Percentiles rank a stretch among this genome's conserved stretches.
These are phyloP conservation scores for Buxus sempervirens DNA, from an alignment of 164 flowering plant genomes.

Conservation along the genomic window DNA sequence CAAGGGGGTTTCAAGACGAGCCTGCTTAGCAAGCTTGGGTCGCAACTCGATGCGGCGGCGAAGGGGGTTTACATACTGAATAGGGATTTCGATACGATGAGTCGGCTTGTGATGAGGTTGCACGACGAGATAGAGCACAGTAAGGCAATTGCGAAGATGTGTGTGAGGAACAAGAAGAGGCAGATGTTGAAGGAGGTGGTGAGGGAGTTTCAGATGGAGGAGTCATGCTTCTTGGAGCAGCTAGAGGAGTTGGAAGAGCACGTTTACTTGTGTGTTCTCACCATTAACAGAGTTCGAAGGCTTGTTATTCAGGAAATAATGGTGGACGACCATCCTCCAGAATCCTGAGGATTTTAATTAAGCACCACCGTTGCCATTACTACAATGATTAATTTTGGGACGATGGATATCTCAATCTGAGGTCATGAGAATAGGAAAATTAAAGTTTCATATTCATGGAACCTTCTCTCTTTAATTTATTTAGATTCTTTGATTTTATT, in stretches of 20 bases:
- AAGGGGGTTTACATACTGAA: slow-evolving; percentile 59
- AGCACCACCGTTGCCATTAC: no score
- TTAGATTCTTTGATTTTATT: no score
- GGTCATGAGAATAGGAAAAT: no score
- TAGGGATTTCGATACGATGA: slow-evolving; percentile 69
- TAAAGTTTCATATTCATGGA: no score
- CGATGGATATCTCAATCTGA: no score
- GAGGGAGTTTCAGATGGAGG: slow-evolving; percentile 47
- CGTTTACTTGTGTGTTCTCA: slow-evolving; percentile 62
- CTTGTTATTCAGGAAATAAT: slow-evolving; percentile 44
- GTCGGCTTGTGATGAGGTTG: slow-evolving; percentile 49
- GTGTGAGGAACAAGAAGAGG: slow-evolving; percentile 41
- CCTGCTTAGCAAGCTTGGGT: slow-evolving; percentile 16
- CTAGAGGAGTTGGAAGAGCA: slow-evolving; percentile 72
- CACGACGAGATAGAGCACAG: slow-evolving; percentile 63
- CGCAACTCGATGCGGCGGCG: slow-evolving; percentile 66
- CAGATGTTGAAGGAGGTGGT: slow-evolving; percentile 57
- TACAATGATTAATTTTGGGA: no score
- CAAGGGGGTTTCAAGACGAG: not conserved
- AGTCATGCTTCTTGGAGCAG: slow-evolving; percentile 54
- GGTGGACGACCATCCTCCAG: slow-evolving; percentile 1
- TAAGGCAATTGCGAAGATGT: slow-evolving; percentile 40
- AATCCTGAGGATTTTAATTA: no score
- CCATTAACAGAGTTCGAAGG: slow-evolving; percentile 68
- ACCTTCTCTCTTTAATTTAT: no score